These are phyloP conservation scores for Berberis thunbergii DNA, from an alignment of 164 flowering plant genomes.

Conservation along the genomic window DNA sequence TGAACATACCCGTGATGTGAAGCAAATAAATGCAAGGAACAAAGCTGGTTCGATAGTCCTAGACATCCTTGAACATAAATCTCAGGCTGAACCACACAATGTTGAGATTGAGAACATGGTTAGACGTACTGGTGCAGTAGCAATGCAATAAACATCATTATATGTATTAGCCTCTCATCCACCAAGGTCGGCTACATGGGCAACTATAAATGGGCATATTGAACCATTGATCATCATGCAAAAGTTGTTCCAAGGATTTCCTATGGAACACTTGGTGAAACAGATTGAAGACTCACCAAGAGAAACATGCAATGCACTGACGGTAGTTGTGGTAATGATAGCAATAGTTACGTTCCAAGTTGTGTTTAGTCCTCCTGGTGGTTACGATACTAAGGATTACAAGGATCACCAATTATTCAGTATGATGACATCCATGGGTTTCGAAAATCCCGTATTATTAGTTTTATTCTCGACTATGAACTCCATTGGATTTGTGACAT, in stretches of 20 bases:
- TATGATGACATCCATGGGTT: not conserved
- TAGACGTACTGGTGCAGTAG: not conserved
- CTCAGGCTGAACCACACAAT: not conserved
- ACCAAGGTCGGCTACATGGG: too few species aligned
- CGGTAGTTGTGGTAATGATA: constrained; percentile 16
- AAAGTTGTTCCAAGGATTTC: not conserved
- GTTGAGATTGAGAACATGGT: not conserved
- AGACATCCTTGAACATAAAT: not conserved
- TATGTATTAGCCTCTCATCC: too few species aligned
- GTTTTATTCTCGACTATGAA: constrained; percentile 3
- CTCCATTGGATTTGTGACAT: constrained; percentile 7
- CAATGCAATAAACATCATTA: not conserved
- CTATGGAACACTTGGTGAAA: not conserved
- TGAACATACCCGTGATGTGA: not conserved
- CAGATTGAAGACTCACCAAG: constrained; percentile 3
- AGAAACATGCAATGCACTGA: constrained; percentile 3
- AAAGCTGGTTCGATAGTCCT: not conserved
- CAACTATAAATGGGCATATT: not conserved
- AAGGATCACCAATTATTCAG: too few species aligned
- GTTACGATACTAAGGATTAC: not conserved
- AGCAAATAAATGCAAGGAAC: not conserved
- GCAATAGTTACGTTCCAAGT: constrained; percentile 17
- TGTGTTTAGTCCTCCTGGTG: constrained; percentile 18
- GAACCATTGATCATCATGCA: not conserved
- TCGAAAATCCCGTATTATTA: not conserved